Evolutionary conservation across 495 filamentous ascomycete species (phyloP), one percentile per base, ranked within the genome.

Genomic region (Talaromyces trachyspermus): DNA sequence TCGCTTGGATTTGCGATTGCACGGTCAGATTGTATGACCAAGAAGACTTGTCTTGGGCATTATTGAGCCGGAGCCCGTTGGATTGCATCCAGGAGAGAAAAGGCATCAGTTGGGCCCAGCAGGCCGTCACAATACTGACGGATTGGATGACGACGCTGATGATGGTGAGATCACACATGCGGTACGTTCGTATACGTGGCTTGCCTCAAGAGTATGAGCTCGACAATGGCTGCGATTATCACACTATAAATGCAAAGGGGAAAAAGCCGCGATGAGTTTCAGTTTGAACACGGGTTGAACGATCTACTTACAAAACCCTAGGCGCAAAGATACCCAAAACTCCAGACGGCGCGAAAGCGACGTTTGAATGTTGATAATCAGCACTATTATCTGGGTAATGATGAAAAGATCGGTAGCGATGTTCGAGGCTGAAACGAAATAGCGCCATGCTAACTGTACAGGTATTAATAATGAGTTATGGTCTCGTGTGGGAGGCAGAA

Each of bases 101-200:
- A 7, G 59, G 59, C 17, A 56, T 57, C 23, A 62, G 46, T 42
- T 62, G 59, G 10, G 50, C 56, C 57, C 59, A 62, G 49, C 54
- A 61, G 27, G 56, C 50, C 9, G 50, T 58, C 8, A 60, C 47
- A 19, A 59, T 55, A 49, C 51, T 56, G 2, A 57, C 38, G 24
- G 44, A 57, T 46, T 63, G 55, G 12, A 54, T 47, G 11, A 51
- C 35, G 24, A 50, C 46, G 15, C 52, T 44, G 12, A 54, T 24
- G 24, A 63, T 54, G 5, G 55, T 56, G 8, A 54, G 10, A 1
- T 52, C 32, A 20, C 41, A 56, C 8, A 57, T 49, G 4, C 3
- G 60, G 54, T 19, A 62, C 58, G 18, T 11, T 43, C 12, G 51
- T 51, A 17, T 50, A 12, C 2, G 30, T 24, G 32, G 26, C 37